Evolutionary conservation across 352 stramenopile species (phyloP), one percentile per base, ranked within the genome.

Genomic region (Discostella stelligera): DNA sequence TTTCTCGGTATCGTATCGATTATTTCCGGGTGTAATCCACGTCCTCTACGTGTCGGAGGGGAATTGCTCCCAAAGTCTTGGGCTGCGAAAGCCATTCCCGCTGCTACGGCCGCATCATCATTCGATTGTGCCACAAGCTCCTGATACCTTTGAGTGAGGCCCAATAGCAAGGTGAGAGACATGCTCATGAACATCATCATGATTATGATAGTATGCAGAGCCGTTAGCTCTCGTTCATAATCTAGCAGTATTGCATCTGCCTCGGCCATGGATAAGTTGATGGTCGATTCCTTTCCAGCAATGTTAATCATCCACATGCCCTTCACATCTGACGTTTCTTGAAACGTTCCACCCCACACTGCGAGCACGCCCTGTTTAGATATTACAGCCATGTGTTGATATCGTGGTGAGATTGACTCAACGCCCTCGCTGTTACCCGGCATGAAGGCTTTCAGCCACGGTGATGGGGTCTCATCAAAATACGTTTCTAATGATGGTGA

Each of bases 151-250:
- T 82, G 72, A n/a, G 73, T 86, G 8, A 86, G 50, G 2, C 81
- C 80, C 30, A 83, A 75, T 18, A 88, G 30, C 8, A 78, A 18
- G 23, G 79, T 84, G 4, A 90, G 60, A 21, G 78, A 77, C 23
- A 88, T 80, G 11, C 39, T 70, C 70, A 87, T 83, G 56, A 87
- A 86, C 78, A 90, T 88, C 71, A 90, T 79, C 49, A 86, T 79
- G 21, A 83, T 59, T 18, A 89, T 66, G 13, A 89, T 74, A 13
- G 80, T 84, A 30, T 84, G 80, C 4, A 87, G 44, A 27, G 74
- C 68, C 8, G 58, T 76, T 1, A 84, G 60, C 3, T 69, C 75
- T 25, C 66, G 67, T 30, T 83, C 71, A 53, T 86, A 86, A n/a
- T 75, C 79, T 71, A 80, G 41, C 21, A 72, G 64, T 18, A 84